Evolutionary conservation across 345 rosid species (phyloP), one percentile per base, ranked within the genome.

Genomic region (Bruguiera sexangula): DNA sequence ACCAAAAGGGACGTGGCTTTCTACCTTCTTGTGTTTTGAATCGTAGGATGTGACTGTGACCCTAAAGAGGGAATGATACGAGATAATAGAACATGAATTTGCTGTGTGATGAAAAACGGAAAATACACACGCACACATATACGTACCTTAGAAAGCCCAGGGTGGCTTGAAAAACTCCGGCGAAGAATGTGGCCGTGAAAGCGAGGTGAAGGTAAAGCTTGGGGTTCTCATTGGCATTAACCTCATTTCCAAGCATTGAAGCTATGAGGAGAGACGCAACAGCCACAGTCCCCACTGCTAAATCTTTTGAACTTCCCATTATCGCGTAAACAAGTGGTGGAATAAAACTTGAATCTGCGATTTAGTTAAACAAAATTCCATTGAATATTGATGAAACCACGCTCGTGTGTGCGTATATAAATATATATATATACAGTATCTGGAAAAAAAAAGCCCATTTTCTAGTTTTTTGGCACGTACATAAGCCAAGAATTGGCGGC

Each of bases 201-300:
- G 85, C 96, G 37, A 95, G 75, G 61, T 86, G 93, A 50, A 95
- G 82, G 59, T 87, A 95, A 53, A 84, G 89, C 74, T 81, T 78
- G 37, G 94, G 88, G 69, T 85, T 73, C 70, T 87, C 83, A 8
- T 57, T 78, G 50, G 89, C 92, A 30, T 76, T 86, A 8, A 90
- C 94, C 52, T 77, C 92, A 69, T 80, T 85, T 55, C 99, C 84
- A 16, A 95, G 52, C 96, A 95, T 90, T 4, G 96, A 85, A 15
- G 88, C 77, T 66, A 81, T 89, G 34, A 95, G 73, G 8, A 95
- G 86, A 18, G 99, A 95, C 5, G 83, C 96, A 27, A 95, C 98
- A 3, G 98, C 98, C 16, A 92, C 91, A 7, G 98, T 88, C 9
- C 98, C 99, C 51, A 95, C 99, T 2, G 97, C 99, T 68, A 92